phyloP scores from a whole-genome alignment of 148 eudicot genomes.

The Amaranthus palmeri region DNA sequence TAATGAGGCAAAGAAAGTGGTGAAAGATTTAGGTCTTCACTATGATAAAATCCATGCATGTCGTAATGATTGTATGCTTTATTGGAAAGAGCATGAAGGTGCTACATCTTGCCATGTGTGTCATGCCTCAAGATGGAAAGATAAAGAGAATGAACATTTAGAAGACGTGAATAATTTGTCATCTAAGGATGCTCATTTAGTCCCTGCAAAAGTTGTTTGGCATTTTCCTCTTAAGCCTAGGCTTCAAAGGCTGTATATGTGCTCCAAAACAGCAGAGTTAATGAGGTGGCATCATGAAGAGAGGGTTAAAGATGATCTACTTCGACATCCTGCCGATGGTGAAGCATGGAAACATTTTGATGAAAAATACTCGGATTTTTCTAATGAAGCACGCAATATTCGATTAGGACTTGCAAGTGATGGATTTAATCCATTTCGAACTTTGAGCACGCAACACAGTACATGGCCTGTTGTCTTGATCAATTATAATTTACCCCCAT shows the following conservation, averaged over 20 bases:
- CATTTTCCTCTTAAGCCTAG: conserved; percentile 8
- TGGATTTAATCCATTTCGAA: conserved; percentile 7
- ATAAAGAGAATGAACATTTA: background rate
- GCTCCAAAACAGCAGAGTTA: background rate
- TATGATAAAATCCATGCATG: background rate
- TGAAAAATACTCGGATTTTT: background rate
- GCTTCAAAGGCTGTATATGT: background rate
- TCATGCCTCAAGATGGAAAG: background rate
- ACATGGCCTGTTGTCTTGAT: conserved; percentile 1
- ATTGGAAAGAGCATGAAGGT: background rate
- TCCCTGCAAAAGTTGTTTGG: background rate
- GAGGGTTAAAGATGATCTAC: background rate
- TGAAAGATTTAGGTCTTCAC: conserved; percentile 1
- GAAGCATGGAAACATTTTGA: background rate
- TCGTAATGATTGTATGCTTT: conserved; percentile 10
- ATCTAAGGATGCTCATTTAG: background rate
- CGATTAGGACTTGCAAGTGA: background rate
- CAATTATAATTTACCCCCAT: conserved; percentile 3
- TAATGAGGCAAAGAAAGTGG: conserved; percentile 1
- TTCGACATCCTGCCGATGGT: background rate
- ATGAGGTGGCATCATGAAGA: background rate
- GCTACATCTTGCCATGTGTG: background rate
- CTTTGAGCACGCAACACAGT: background rate
- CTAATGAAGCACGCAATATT: background rate
- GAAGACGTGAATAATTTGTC: background rate